Evolutionary conservation across 345 rosid species (phyloP), one percentile per base, ranked within the genome.

Genomic region (Citrus trifoliata): DNA sequence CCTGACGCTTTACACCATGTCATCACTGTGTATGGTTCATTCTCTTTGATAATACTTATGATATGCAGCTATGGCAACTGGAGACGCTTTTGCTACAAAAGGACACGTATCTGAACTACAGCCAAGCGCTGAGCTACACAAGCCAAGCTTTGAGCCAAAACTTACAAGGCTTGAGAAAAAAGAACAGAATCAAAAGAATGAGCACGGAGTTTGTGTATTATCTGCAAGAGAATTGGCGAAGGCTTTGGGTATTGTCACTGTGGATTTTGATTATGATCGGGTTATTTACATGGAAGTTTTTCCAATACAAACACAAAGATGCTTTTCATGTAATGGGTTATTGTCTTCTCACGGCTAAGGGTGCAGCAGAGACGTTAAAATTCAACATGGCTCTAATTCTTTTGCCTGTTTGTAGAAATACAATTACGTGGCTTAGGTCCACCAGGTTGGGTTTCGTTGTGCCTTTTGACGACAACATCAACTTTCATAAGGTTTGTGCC

Each of bases 61-160:
- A 51, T 55, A 64, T 86, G 87, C 87, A 96, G 99, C 91, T 96
- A 76, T 94, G 99, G 99, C 99, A 96, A 87, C 83, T 96, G 68
- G 99, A 96, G 89, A 96, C 99, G 4, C 88, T 96, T 70, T 97
- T 96, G 72, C 85, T 96, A 62, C 99, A 96, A 68, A 96, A 93
- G 84, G 99, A 96, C 83, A 96, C 99, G 78, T 96, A 94, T 83
- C 84, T 93, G 19, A 96, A 89, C 88, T 94, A 96, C 82, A 96
- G 99, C 70, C 97, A 94, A 87, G 98, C 98, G 38, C 83, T 96
- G 25, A 96, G 99, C 85, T 94, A 96, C 84, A 96, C 99, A 4
- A 96, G 99, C 85, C 99, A 96, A 82, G 98, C 98, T 67, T 78
- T 96, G 80, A 96, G 99, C 89, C 99, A 96, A 82, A 96, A 96